A percentile compares a stretch with the other conserved stretches of the same genome.
Conservation (phyloP, 306 rosid species). For the Trifolium pratense region DNA sequence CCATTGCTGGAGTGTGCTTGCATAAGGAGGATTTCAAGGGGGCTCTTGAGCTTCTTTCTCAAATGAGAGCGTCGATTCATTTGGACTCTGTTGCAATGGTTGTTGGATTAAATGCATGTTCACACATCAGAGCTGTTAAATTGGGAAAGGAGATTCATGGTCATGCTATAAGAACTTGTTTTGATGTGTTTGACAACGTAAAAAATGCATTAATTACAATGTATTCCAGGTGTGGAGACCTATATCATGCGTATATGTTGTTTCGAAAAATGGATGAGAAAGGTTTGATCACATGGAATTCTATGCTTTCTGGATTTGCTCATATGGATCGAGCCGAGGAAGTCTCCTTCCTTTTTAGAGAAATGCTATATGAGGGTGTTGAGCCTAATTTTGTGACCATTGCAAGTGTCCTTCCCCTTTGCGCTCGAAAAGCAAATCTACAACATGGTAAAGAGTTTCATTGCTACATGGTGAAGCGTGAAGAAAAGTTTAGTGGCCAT, state of each 20-base stretch:
- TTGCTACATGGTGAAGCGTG: constrained; percentile 69
- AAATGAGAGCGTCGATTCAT: constrained; percentile 57
- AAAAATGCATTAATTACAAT: constrained; percentile 79
- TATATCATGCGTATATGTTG: constrained; percentile 60
- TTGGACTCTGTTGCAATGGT: constrained; percentile 74
- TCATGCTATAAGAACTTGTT: constrained; percentile 58
- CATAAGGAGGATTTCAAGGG: constrained; percentile 52
- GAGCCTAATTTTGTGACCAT: constrained; percentile 80
- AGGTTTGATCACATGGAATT: constrained; percentile 73
- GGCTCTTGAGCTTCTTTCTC: constrained; percentile 72
- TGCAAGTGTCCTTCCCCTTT: constrained; percentile 88
- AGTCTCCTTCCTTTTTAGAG: constrained; percentile 73
- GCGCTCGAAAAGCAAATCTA: constrained; percentile 84
- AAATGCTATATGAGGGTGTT: constrained; percentile 61
- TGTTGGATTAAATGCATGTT: constrained; percentile 76
- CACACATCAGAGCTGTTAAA: constrained; percentile 69
- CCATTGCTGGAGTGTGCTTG: constrained; percentile 74
- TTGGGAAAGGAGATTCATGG: constrained; percentile 88
- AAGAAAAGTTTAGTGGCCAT: constrained; percentile 52
- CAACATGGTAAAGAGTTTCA: constrained; percentile 92
- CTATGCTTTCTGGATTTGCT: constrained; percentile 82
- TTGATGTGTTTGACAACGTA: constrained; percentile 54
- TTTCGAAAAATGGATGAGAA: constrained; percentile 59
- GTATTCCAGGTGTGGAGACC: constrained; percentile 89
- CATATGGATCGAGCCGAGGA: constrained; percentile 71